Conservation (phyloP, 2,329 filamentous ascomycete genomes). For the Fusarium fujikuroi region DNA sequence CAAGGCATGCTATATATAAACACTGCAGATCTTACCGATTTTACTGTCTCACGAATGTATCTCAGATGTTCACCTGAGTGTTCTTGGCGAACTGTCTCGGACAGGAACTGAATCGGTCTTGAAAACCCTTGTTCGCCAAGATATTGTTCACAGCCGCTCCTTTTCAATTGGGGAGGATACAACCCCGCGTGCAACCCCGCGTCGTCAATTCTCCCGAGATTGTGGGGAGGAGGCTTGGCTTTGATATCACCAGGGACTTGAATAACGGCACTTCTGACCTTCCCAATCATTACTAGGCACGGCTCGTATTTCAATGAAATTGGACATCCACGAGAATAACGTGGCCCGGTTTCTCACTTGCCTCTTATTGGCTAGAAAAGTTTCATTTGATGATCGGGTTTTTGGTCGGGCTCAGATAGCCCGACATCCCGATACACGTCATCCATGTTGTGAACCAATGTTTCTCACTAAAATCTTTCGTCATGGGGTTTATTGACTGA, state of each 20-base stretch:
- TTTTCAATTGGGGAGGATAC: background rate
- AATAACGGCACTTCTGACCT: background rate
- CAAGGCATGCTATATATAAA: background rate
- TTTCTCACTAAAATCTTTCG: too few relatives aligned
- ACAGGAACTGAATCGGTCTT: background rate
- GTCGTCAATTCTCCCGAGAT: background rate
- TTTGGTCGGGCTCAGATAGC: background rate
- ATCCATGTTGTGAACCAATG: background rate
- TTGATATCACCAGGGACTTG: background rate
- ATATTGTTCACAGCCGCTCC: background rate
- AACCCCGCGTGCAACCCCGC: background rate
- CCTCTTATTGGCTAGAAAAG: background rate
- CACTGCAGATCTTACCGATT: too few relatives aligned
- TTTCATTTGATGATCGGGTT: background rate
- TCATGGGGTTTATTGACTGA: fast-evolving
- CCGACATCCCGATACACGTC: slow-evolving; percentile 6
- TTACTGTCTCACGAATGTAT: background rate
- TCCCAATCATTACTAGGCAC: background rate
- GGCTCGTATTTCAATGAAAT: background rate
- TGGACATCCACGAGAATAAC: fast-evolving
- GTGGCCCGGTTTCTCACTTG: fast-evolving
- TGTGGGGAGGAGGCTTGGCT: background rate
- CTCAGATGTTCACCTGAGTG: background rate
- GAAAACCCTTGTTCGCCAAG: background rate
- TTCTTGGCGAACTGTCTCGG: background rate